A percentile compares a stretch with the other conserved stretches of the same genome.
These are phyloP conservation scores for Aspergillus viridinutans DNA, from an alignment of 2,329 filamentous ascomycete genomes.

Conservation along the genomic window DNA sequence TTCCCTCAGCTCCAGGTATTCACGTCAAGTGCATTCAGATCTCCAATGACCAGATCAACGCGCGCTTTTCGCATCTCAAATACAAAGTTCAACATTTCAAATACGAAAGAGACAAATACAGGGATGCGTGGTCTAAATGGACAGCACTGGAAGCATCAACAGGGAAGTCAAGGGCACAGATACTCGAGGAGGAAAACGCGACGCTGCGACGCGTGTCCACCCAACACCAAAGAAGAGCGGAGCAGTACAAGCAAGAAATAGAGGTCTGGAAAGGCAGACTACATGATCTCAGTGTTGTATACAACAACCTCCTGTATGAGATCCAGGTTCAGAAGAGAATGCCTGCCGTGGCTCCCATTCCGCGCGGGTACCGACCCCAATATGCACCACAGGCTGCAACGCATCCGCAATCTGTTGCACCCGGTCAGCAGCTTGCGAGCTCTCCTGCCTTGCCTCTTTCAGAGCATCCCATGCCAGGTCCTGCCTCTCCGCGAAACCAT, in stretches of 20 bases:
- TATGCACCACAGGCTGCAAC: background rate
- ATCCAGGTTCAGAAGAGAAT: constrained; percentile 16
- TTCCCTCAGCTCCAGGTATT: constrained; percentile 26
- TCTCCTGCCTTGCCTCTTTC: background rate
- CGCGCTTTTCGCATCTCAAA: constrained; percentile 19
- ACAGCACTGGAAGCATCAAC: constrained; percentile 22
- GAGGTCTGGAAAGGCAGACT: constrained; percentile 22
- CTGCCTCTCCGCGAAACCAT: background rate
- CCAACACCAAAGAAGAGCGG: constrained; percentile 20
- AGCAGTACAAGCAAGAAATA: constrained; percentile 24
- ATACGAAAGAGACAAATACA: constrained; percentile 27
- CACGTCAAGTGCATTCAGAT: constrained; percentile 27
- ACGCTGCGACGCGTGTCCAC: constrained; percentile 22
- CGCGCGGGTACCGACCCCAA: constrained; percentile 16
- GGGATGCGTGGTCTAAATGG: constrained; percentile 20
- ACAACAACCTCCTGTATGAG: constrained; percentile 25
- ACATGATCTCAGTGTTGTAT: constrained; percentile 16
- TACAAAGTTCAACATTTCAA: constrained; percentile 21
- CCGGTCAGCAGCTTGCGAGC: background rate
- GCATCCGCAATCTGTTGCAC: background rate
- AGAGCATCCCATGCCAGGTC: background rate
- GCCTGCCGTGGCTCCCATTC: constrained; percentile 13
- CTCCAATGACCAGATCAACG: constrained; percentile 17
- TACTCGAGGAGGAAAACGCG: constrained; percentile 18
- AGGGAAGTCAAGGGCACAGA: constrained; percentile 22